Percentiles rank a stretch among this genome's conserved stretches.
Conservation (phyloP, 139 green algal genomes). For the Pseudopediastrum boryanum region DNA sequence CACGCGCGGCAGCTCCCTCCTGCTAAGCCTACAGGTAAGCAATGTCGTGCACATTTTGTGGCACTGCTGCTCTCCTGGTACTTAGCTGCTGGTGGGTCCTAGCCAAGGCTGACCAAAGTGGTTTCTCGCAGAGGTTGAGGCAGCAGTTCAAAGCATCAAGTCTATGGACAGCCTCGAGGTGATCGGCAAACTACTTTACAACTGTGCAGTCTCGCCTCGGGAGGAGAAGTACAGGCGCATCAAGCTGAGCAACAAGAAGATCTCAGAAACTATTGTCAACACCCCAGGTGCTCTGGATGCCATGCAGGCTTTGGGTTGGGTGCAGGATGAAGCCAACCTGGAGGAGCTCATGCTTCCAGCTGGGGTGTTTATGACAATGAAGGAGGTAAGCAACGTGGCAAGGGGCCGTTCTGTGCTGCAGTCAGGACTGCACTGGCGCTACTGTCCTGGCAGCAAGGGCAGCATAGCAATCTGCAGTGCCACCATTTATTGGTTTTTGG, state of each 20-base stretch:
- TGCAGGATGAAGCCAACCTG: conserved; percentile 30
- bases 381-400: conserved; percentile 29
- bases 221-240: conserved; percentile 42
- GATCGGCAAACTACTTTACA: conserved; percentile 51
- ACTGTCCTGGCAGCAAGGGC: too few species aligned
- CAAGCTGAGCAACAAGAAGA: conserved; percentile 40
- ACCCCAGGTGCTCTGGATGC: conserved; percentile 24
- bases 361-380: conserved; percentile 47
- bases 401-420: background rate
- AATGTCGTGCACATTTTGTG: background rate
- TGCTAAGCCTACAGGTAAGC: conserved; percentile 27
- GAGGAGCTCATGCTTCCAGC: conserved; percentile 36
- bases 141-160: conserved; percentile 26
- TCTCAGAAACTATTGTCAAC: conserved; percentile 3
- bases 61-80: background rate
- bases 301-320: conserved; percentile 43
- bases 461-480: too few species aligned
- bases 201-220: conserved; percentile 28
- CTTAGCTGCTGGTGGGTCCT: background rate
- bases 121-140: conserved; percentile 19
- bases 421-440: too few species aligned
- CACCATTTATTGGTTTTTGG: too few species aligned
- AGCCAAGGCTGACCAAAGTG: background rate
- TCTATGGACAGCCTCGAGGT: conserved; percentile 34
- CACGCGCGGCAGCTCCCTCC: conserved; percentile 29